phyloP scores from a whole-genome alignment of 2,329 filamentous ascomycete species.

The Cadophora luteo-olivacea region DNA sequence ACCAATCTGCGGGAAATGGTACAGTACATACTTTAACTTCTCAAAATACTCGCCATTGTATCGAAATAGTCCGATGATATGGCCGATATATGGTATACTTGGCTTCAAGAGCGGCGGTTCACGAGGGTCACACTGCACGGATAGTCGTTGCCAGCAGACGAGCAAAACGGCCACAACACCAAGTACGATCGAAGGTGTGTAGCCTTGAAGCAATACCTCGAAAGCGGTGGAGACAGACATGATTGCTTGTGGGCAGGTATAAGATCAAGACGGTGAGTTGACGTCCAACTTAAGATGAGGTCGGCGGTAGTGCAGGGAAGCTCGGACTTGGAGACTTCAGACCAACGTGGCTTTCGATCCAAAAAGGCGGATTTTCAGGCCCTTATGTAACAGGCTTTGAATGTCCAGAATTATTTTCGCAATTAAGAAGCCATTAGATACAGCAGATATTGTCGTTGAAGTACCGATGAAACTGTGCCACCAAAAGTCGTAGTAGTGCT shows the following conservation, averaged over 20 bases:
- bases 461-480: background rate
- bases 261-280: background rate
- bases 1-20: background rate
- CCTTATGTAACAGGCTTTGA: background rate
- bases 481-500: background rate
- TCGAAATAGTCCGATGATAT: conserved; percentile 50
- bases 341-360: background rate
- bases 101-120: conserved; percentile 52
- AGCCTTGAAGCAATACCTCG: conserved; percentile 27
- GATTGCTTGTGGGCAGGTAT: conserved; percentile 1
- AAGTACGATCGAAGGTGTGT: conserved; percentile 31
- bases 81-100: conserved; percentile 53
- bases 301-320: background rate
- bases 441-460: background rate
- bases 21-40: conserved; percentile 45
- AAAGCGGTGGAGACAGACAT: conserved; percentile 22
- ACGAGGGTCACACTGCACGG: conserved; percentile 39
- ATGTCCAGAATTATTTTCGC: background rate
- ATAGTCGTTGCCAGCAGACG: conserved; percentile 28
- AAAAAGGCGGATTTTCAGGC: background rate
- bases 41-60: conserved; percentile 45
- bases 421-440: background rate
- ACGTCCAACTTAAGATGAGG: background rate
- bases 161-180: conserved; percentile 22
- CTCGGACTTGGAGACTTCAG: background rate